Conservation (phyloP, 768 basidiomycete genomes). For the Termitomyces eurrhizus region DNA sequence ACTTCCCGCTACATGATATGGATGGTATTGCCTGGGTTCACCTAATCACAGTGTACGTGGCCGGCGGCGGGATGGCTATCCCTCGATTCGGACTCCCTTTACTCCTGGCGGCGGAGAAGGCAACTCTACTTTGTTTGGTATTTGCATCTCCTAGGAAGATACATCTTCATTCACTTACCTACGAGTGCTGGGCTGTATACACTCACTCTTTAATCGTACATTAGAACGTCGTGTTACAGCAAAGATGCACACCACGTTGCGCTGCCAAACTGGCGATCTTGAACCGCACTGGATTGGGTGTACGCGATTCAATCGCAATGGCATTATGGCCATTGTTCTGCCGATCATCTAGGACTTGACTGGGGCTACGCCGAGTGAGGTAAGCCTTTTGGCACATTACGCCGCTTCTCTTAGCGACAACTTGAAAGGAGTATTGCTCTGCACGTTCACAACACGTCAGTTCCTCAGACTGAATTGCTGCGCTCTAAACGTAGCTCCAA, state of each 20-base stretch:
- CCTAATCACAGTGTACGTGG: background rate
- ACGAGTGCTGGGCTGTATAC: background rate
- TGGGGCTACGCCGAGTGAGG: background rate
- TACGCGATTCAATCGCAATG: background rate
- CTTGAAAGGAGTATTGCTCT: constrained; percentile 1
- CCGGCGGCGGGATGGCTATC: background rate
- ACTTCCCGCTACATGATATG: background rate
- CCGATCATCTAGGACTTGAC: background rate
- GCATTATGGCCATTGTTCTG: background rate
- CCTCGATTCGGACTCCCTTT: constrained; percentile 1
- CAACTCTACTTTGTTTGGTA: background rate
- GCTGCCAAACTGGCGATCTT: background rate
- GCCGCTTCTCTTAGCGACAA: background rate
- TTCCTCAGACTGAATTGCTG: background rate
- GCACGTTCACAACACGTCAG: background rate
- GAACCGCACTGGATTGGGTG: background rate
- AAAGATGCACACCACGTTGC: background rate
- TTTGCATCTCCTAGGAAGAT: background rate
- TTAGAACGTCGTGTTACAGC: background rate
- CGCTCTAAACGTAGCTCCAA: constrained; percentile 1
- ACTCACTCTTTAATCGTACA: background rate
- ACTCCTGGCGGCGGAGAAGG: constrained; percentile 3
- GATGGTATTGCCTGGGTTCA: background rate
- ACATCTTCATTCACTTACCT: background rate
- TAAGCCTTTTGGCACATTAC: background rate